A percentile compares a stretch with the other conserved stretches of the same genome.
Evolutionary conservation across 345 rosid species (phyloP).

Genomic region (Moricandia arvensis): DNA sequence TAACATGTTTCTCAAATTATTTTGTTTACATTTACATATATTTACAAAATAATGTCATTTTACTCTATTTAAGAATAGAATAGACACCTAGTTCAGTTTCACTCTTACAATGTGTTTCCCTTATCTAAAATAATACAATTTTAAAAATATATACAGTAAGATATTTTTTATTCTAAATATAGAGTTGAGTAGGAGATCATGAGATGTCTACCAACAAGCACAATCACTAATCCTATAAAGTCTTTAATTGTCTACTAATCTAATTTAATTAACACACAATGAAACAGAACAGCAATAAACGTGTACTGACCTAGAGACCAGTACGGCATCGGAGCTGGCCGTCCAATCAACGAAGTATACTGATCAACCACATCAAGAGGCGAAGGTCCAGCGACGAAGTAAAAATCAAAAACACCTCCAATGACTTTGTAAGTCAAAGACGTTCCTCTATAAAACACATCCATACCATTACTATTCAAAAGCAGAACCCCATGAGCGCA

Average conservation of each 20-base stretch:
- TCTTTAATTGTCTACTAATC: not conserved
- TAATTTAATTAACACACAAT: not conserved
- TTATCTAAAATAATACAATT: too few relatives aligned
- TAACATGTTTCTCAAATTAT: not conserved
- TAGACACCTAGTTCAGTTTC: not conserved
- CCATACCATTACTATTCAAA: conserved; percentile 97
- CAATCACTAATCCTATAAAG: not conserved
- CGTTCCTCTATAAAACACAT: conserved; percentile 75
- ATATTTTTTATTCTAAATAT: not conserved
- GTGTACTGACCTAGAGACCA: not conserved
- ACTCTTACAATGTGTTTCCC: not conserved
- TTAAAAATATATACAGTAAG: not conserved
- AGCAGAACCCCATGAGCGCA: conserved; percentile 76
- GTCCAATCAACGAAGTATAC: not conserved
- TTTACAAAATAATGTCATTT: not conserved
- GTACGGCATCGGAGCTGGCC: not conserved
- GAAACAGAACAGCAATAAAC: not conserved
- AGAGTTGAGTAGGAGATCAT: not conserved
- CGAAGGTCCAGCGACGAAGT: conserved; percentile 61
- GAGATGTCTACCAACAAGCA: not conserved
- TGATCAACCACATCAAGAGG: not conserved
- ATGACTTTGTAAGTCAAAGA: conserved; percentile 88
- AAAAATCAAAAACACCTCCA: conserved; percentile 92
- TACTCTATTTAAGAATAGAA: not conserved
- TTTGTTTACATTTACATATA: too few relatives aligned